phyloP scores from a whole-genome alignment of 148 eudicot species.

The Nyssa sinensis region DNA sequence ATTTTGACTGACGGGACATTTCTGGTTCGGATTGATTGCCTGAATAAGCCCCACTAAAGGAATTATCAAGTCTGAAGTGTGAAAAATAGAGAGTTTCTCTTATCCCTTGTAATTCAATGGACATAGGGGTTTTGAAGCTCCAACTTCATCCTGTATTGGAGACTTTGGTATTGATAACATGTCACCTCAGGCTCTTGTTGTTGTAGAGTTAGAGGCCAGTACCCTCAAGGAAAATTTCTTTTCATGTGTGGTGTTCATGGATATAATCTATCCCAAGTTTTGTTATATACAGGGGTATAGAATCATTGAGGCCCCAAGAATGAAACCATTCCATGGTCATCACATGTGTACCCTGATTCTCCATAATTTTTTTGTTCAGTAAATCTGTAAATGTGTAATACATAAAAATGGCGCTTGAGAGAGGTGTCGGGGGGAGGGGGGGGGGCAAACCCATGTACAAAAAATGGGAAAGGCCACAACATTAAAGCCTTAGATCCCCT shows the following conservation, averaged over 20 bases:
- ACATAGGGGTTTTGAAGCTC: not conserved
- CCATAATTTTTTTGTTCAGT: not conserved
- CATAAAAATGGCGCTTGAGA: too few relatives aligned
- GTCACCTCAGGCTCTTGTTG: not conserved
- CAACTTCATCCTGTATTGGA: not conserved
- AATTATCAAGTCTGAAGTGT: not conserved
- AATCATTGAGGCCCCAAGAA: not conserved
- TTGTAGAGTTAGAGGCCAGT: not conserved
- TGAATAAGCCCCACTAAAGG: not conserved
- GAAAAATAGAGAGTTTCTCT: not conserved
- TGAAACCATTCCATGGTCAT: too few relatives aligned
- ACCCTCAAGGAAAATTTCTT: not conserved
- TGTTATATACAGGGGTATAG: too few relatives aligned
- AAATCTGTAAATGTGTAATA: too few relatives aligned
- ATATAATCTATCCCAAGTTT: not conserved
- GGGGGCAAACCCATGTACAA: too few relatives aligned
- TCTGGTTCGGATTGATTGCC: not conserved
- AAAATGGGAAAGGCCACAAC: too few relatives aligned
- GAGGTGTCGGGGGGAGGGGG: too few relatives aligned
- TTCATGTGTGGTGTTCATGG: not conserved
- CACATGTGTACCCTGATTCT: too few relatives aligned
- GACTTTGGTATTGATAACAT: not conserved
- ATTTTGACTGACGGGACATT: not conserved
- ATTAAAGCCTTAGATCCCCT: too few relatives aligned
- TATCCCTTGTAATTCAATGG: not conserved